phyloP scores from a whole-genome alignment of 768 basidiomycete species.

The Trametes coccinea region DNA sequence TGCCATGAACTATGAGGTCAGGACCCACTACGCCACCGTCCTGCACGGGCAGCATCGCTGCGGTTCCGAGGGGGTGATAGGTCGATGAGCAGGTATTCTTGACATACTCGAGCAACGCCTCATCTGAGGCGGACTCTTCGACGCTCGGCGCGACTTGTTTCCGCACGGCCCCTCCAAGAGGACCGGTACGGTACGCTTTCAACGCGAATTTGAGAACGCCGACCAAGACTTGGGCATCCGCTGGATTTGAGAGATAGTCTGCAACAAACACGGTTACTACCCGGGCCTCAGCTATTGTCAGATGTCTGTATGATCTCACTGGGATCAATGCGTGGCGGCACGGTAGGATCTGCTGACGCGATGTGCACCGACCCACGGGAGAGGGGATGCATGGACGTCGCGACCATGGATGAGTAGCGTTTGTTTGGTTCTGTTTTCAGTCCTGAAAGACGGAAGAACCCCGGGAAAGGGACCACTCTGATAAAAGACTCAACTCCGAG shows the following conservation, averaged over 20 bases:
- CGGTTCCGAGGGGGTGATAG: slow-evolving; percentile 4
- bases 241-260: slow-evolving; percentile 9
- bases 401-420: background rate
- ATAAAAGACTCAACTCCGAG: too few relatives aligned
- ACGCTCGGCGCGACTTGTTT: background rate
- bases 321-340: slow-evolving; percentile 31
- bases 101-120: slow-evolving; percentile 2
- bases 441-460: background rate
- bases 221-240: slow-evolving; percentile 7
- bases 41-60: background rate
- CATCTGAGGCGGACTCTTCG: background rate
- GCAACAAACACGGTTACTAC: background rate
- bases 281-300: too few relatives aligned
- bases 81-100: slow-evolving; percentile 1
- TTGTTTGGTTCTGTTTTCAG: background rate
- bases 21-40: slow-evolving; percentile 11
- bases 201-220: background rate
- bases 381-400: slow-evolving; percentile 3
- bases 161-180: background rate
- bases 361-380: slow-evolving; percentile 22
- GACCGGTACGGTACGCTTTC: slow-evolving; percentile 1
- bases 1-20: slow-evolving; percentile 13
- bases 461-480: slow-evolving; percentile 8
- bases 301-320: background rate
- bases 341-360: slow-evolving; percentile 26